Base-by-base conservation (phyloP, 2,329 filamentous ascomycete species). In the Diaporthe citriasiana region DNA sequence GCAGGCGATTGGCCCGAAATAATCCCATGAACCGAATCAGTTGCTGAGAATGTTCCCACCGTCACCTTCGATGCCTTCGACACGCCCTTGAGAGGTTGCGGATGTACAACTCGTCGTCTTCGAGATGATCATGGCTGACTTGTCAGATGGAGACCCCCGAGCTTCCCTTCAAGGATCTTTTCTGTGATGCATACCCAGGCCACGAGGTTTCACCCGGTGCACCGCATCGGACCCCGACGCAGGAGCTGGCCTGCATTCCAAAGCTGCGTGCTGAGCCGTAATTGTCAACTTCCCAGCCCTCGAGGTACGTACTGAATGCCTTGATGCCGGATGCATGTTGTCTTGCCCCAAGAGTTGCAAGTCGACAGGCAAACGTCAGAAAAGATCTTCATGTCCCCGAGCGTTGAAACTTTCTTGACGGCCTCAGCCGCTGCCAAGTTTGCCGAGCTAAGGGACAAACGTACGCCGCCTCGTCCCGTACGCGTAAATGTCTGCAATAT, bases 21-120 rank as follows among this genome's bases (percentile, higher is more conserved):
- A 63, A 66, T 70, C 66, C 66, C 56, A 73, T 75, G 73, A 68
- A 60, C 56, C 55, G 66, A 73, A 70, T 57, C 56, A 63, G 63
- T 71, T 70, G 71, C 25, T 66, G 56, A 57, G 9, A 27, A 53
- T 71, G 68, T n/a, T 70, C 57, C 56, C 69, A 73, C 57, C 35
- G 60, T 73, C 25, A 38, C 35, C 42, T 53, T 57, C 33, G 42
- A 35, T 17, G 13, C 45, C 12, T 25, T 12, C 22, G 22, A 50
- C 25, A 27, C 19, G 42, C 50, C 60, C 22, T 17, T 19, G 22
- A 50, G 13, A 25, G 10, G 17, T 51, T 68, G 50, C 59, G 30
- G 57, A 47, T 42, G 56, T 27, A 35, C 30, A 45, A 19, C 63
- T 56, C 33, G 35, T 45, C 45, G 45, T 57, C 70, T 40, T 38